phyloP scores from a whole-genome alignment of 805 yeast species.

The Barnettozyma sucrosica region DNA sequence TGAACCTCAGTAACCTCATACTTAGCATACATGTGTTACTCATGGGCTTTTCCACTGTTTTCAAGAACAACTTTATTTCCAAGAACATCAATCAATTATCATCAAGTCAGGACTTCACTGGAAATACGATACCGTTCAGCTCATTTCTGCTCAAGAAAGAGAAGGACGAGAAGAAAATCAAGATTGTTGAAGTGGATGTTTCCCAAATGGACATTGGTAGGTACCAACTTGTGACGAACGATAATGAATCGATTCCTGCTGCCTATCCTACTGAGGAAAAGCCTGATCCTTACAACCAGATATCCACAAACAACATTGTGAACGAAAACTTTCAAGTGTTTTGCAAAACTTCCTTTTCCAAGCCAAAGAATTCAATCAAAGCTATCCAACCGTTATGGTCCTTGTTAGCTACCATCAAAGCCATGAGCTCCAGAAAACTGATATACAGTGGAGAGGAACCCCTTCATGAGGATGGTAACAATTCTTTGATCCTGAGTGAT shows the following conservation, averaged over 20 bases:
- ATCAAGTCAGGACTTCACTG: slow-evolving; percentile 9
- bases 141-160: slow-evolving; percentile 10
- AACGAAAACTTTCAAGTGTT: slow-evolving; percentile 24
- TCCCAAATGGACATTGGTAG: slow-evolving; percentile 4
- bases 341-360: slow-evolving; percentile 16
- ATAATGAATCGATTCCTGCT: slow-evolving; percentile 6
- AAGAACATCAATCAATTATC: slow-evolving; percentile 22
- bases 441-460: slow-evolving; percentile 36
- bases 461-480: slow-evolving; percentile 11
- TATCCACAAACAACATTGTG: slow-evolving; percentile 21
- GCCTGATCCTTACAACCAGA: slow-evolving; percentile 5
- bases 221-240: neutral
- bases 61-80: slow-evolving; percentile 22
- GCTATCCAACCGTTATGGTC: slow-evolving; percentile 48
- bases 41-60: slow-evolving; percentile 21
- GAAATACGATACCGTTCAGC: slow-evolving; percentile 5
- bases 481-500: slow-evolving; percentile 21
- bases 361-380: slow-evolving; percentile 15
- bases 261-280: slow-evolving; percentile 2
- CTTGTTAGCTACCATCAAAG: slow-evolving; percentile 43
- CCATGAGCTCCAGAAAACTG: slow-evolving; percentile 42
- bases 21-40: slow-evolving; percentile 23
- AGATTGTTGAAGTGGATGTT: slow-evolving; percentile 16
- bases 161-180: slow-evolving; percentile 12
- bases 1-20: slow-evolving; percentile 16